Conservation (phyloP, 2,329 filamentous ascomycete species). For the Ceratocystis papillata region DNA sequence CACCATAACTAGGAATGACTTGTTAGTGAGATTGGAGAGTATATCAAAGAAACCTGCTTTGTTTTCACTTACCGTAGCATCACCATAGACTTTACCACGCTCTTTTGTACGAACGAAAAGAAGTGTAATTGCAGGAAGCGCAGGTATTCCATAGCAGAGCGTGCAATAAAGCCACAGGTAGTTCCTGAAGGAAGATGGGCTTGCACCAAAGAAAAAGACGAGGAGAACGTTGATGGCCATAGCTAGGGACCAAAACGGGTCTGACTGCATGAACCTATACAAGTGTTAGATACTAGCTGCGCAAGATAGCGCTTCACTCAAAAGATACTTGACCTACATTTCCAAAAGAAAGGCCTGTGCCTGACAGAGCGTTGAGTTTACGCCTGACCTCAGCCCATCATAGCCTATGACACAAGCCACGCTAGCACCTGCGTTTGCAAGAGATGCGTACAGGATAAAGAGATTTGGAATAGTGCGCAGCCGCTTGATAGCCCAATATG, state of each 20-base stretch:
- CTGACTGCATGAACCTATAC: constrained; percentile 62
- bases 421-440: constrained; percentile 49
- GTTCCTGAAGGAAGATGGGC: constrained; percentile 56
- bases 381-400: constrained; percentile 47
- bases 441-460: constrained; percentile 51
- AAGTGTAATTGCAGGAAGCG: constrained; percentile 54
- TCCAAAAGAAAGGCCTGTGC: constrained; percentile 52
- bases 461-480: constrained; percentile 50
- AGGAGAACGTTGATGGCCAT: constrained; percentile 77
- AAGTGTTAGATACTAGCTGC: not conserved
- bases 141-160: constrained; percentile 61
- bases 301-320: not conserved
- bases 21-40: constrained; percentile 13
- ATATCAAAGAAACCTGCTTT: not conserved
- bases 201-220: constrained; percentile 50
- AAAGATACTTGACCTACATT: constrained; percentile 42
- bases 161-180: constrained; percentile 62
- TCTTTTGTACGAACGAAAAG: constrained; percentile 42
- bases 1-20: constrained; percentile 44
- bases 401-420: constrained; percentile 61
- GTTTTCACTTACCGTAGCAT: constrained; percentile 42
- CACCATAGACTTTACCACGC: constrained; percentile 40
- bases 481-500: constrained; percentile 41
- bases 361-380: constrained; percentile 48
- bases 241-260: constrained; percentile 66